Evolutionary conservation across 345 rosid species (phyloP).

Genomic region (Eucalyptus viminalis): DNA sequence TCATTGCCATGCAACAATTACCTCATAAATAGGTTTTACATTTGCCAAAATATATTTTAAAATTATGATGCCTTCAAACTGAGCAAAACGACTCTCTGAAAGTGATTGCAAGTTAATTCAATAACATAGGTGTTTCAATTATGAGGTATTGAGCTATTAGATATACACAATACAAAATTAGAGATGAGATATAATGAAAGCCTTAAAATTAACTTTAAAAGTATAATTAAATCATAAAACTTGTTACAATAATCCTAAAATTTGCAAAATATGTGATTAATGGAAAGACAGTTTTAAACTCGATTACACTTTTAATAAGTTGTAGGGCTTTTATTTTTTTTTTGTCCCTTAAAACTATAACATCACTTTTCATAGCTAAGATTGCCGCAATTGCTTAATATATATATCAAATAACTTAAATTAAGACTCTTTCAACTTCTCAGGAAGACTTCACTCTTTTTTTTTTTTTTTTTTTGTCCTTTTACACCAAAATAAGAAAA

Average conservation of each 20-base stretch:
- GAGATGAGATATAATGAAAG: too few relatives aligned
- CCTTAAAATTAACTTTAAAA: too few relatives aligned
- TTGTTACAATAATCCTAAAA: too few relatives aligned
- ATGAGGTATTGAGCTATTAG: background rate
- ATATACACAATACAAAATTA: too few relatives aligned
- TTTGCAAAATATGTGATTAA: fast-evolving
- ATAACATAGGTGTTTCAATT: background rate
- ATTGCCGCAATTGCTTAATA: background rate
- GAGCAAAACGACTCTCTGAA: fast-evolving
- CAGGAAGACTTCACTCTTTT: background rate
- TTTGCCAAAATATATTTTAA: background rate
- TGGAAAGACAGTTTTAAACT: too few relatives aligned
- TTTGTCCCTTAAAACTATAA: too few relatives aligned
- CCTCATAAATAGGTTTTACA: background rate
- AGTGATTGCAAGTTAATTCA: background rate
- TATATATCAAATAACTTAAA: background rate
- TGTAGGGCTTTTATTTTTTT: too few relatives aligned
- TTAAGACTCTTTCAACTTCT: background rate
- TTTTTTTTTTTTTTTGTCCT: too few relatives aligned
- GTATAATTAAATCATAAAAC: too few relatives aligned
- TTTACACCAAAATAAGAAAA: background rate
- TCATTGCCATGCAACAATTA: fast-evolving
- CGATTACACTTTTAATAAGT: too few relatives aligned
- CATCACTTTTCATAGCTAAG: background rate
- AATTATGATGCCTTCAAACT: background rate